These are phyloP conservation scores for Mycena haematopus DNA, from an alignment of 768 basidiomycete genomes.

Conservation along the genomic window DNA sequence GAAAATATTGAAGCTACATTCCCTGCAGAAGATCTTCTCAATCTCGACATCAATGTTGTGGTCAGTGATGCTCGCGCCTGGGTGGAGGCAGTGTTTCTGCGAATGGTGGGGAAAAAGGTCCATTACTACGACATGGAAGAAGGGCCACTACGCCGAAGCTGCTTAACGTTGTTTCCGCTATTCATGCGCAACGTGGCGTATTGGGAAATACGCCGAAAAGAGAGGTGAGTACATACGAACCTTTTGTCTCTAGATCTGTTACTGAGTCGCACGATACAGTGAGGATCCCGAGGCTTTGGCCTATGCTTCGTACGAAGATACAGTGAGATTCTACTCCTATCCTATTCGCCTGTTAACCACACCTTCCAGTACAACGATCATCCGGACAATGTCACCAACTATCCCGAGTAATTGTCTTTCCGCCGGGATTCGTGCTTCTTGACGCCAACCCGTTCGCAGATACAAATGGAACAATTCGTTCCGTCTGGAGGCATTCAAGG, in stretches of 20 bases:
- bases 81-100: too few relatives aligned
- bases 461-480: not conserved
- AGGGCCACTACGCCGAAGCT: not conserved
- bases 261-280: not conserved
- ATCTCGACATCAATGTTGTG: not conserved
- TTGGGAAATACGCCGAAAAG: not conserved
- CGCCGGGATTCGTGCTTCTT: too few relatives aligned
- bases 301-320: not conserved
- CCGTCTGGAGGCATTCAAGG: not conserved
- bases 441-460: not conserved
- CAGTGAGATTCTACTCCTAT: not conserved
- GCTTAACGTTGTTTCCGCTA: not conserved
- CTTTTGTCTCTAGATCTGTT: too few relatives aligned
- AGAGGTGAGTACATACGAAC: not conserved
- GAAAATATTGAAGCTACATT: not conserved
- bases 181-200: not conserved
- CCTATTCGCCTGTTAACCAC: not conserved
- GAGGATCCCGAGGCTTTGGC: not conserved
- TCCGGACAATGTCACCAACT: not conserved
- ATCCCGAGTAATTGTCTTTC: not conserved
- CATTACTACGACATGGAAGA: not conserved
- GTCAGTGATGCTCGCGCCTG: not conserved
- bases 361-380: not conserved
- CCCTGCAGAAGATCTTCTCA: not conserved
- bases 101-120: not conserved